Conservation (phyloP, 352 stramenopile species). For the Pythium sukuiense region DNA sequence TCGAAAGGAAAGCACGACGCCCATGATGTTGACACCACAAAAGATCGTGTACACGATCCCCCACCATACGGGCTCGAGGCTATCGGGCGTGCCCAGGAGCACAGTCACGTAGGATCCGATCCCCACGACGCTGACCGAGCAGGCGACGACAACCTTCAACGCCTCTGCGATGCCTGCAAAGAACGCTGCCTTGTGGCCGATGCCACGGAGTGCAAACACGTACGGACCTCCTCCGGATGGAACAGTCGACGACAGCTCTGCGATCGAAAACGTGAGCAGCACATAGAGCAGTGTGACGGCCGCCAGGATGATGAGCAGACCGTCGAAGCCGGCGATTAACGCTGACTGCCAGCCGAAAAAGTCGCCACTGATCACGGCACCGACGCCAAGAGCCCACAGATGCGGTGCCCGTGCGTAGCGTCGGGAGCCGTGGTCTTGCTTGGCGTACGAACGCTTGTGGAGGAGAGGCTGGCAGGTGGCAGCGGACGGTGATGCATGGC, state of each 20-base stretch:
- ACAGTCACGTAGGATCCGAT: conserved; percentile 63
- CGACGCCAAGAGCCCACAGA: conserved; percentile 69
- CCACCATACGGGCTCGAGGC: conserved; percentile 55
- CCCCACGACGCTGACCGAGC: conserved; percentile 41
- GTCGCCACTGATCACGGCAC: conserved; percentile 64
- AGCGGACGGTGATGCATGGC: too few relatives aligned
- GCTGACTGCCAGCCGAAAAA: conserved; percentile 76
- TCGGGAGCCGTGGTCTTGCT: conserved; percentile 17
- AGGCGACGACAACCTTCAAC: conserved; percentile 60
- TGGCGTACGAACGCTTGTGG: neutral
- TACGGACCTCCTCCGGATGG: conserved; percentile 62
- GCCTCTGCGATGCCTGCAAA: conserved; percentile 66
- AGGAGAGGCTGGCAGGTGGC: neutral
- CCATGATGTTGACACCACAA: conserved; percentile 56
- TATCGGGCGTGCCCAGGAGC: conserved; percentile 42
- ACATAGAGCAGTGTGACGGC: conserved; percentile 68
- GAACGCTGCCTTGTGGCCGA: conserved; percentile 53
- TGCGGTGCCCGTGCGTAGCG: conserved; percentile 64
- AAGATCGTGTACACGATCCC: conserved; percentile 55
- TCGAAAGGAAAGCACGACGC: conserved; percentile 59
- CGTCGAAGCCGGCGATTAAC: conserved; percentile 63
- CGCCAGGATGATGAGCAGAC: conserved; percentile 54
- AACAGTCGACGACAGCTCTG: conserved; percentile 60
- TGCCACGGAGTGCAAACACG: conserved; percentile 62
- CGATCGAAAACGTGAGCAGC: conserved; percentile 70